These are phyloP conservation scores for Aspergillus baeticus DNA, from an alignment of 495 filamentous ascomycete species.

Conservation along the genomic window DNA sequence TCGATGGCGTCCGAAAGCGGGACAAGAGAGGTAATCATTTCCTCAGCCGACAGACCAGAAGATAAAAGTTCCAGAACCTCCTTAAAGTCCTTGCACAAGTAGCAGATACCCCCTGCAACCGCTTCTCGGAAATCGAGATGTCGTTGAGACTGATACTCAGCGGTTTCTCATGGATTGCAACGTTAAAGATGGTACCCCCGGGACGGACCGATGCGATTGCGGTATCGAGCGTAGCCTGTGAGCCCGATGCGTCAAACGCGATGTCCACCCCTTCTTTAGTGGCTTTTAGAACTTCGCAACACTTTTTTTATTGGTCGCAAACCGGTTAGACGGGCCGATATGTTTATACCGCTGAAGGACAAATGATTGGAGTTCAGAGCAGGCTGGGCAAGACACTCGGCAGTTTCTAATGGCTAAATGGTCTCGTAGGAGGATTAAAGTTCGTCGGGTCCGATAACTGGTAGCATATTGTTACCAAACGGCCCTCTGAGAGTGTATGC, in stretches of 20 bases:
- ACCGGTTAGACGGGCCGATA: too few species aligned
- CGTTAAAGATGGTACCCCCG: slow-evolving; percentile 5
- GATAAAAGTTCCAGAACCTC: not conserved
- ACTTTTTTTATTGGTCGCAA: too few species aligned
- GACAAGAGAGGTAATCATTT: slow-evolving; percentile 6
- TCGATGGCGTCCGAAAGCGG: slow-evolving; percentile 2
- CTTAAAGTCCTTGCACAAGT: not conserved
- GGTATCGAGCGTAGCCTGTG: not conserved
- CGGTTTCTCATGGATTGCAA: slow-evolving; percentile 8
- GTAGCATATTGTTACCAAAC: too few species aligned
- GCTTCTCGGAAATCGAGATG: not conserved
- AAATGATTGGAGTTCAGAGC: too few species aligned
- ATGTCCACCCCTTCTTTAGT: not conserved
- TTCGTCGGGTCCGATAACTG: too few species aligned
- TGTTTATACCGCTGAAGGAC: too few species aligned
- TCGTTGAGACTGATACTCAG: slow-evolving; percentile 1
- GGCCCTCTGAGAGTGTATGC: too few species aligned
- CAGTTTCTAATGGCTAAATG: too few species aligned
- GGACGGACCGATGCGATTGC: not conserved
- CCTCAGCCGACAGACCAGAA: not conserved
- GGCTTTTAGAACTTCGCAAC: too few species aligned
- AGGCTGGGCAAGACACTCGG: too few species aligned
- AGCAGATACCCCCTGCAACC: slow-evolving; percentile 1
- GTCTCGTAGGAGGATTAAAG: too few species aligned
- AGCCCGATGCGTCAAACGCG: not conserved